Conservation (phyloP, 768 basidiomycete genomes). For the Boletus vinaceobasis region DNA sequence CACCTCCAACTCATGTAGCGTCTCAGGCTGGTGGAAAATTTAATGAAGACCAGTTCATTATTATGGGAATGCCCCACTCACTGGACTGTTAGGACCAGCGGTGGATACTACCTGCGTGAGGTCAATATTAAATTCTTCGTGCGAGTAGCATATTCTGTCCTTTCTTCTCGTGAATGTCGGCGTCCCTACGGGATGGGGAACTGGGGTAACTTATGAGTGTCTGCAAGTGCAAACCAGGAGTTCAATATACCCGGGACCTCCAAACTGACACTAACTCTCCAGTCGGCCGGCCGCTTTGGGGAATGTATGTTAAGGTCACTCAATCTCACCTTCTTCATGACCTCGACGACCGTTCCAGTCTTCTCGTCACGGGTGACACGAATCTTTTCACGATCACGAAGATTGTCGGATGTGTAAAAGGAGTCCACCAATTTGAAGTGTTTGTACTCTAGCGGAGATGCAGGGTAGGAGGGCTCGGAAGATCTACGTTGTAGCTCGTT, state of each 20-base stretch:
- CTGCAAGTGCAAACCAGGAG: not conserved
- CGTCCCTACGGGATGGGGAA: slow-evolving; percentile 63
- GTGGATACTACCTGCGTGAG: slow-evolving; percentile 84
- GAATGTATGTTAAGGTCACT: slow-evolving; percentile 86
- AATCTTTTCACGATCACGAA: slow-evolving; percentile 51
- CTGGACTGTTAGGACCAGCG: slow-evolving; percentile 44
- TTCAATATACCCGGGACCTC: slow-evolving; percentile 75
- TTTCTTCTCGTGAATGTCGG: slow-evolving; percentile 67
- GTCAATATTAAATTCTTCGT: slow-evolving; percentile 92
- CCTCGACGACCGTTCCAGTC: slow-evolving; percentile 57
- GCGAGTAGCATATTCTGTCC: slow-evolving; percentile 88
- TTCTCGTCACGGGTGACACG: slow-evolving; percentile 84
- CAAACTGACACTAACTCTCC: slow-evolving; percentile 89
- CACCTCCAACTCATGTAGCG: slow-evolving; percentile 85
- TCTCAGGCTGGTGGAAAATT: slow-evolving; percentile 43
- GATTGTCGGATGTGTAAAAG: slow-evolving; percentile 55
- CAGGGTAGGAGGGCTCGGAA: slow-evolving; percentile 45
- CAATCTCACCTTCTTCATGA: slow-evolving; percentile 76
- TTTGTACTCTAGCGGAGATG: slow-evolving; percentile 64
- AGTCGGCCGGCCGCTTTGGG: slow-evolving; percentile 82
- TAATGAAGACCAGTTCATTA: not conserved
- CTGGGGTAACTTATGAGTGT: slow-evolving; percentile 35
- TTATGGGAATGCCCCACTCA: slow-evolving; percentile 32
- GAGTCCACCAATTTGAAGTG: slow-evolving; percentile 79
- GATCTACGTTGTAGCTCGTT: slow-evolving; percentile 71